A percentile compares a stretch with the other conserved stretches of the same genome.
Evolutionary conservation across 768 basidiomycete genomes (phyloP).

Genomic region (Leccinum broughii): DNA sequence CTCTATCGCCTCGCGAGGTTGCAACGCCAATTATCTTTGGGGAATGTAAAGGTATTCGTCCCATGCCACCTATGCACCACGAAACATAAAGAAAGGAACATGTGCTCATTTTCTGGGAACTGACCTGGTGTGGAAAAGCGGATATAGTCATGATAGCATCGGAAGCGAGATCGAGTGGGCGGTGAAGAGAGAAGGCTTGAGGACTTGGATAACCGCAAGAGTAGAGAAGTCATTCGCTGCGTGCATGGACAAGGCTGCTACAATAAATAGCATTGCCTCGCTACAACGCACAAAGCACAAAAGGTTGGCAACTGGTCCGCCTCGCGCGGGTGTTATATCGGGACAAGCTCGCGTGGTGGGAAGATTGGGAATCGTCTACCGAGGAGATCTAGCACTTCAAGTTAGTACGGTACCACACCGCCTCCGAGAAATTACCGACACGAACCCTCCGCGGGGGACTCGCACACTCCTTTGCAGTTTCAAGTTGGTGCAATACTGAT

Average conservation of each 20-base stretch:
- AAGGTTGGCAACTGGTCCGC: slow-evolving; percentile 4
- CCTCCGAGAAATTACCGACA: background rate
- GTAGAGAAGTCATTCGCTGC: slow-evolving; percentile 31
- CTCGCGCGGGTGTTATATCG: slow-evolving; percentile 6
- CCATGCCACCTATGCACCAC: slow-evolving; percentile 50
- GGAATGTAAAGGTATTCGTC: slow-evolving; percentile 70
- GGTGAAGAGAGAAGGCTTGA: slow-evolving; percentile 8
- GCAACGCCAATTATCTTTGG: slow-evolving; percentile 78
- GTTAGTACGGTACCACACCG: background rate
- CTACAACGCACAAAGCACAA: slow-evolving; percentile 10
- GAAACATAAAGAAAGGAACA: slow-evolving; percentile 10
- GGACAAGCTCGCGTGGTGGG: slow-evolving; percentile 17
- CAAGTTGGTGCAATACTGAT: slow-evolving; percentile 36
- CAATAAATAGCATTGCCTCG: slow-evolving; percentile 33
- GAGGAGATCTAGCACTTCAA: background rate
- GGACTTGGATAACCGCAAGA: slow-evolving; percentile 23
- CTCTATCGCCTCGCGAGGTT: slow-evolving; percentile 73
- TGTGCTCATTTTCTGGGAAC: slow-evolving; percentile 16
- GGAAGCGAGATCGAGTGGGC: slow-evolving; percentile 21
- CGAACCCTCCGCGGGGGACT: slow-evolving; percentile 6
- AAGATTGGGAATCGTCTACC: slow-evolving; percentile 1
- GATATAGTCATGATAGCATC: slow-evolving; percentile 69
- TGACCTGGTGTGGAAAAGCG: slow-evolving; percentile 50
- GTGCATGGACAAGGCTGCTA: slow-evolving; percentile 22
- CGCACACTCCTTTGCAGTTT: background rate